phyloP scores from a whole-genome alignment of 306 rosid species.

The Ziziphus jujuba region DNA sequence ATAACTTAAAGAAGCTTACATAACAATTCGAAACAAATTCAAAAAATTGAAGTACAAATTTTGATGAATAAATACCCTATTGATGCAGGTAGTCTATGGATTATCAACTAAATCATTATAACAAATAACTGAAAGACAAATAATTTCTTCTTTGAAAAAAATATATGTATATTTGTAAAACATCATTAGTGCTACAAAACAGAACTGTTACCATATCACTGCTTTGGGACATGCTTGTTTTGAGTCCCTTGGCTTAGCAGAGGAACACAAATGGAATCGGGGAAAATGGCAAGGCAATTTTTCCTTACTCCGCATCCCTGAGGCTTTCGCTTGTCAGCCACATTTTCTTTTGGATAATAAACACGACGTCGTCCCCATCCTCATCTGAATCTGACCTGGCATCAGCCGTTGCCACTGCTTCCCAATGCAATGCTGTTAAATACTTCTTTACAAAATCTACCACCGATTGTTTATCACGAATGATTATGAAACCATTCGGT shows the following conservation, averaged over 20 bases:
- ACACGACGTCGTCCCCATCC: constrained; percentile 58
- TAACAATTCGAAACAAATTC: constrained; percentile 33
- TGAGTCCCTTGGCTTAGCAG: constrained; percentile 45
- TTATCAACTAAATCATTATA: constrained; percentile 38
- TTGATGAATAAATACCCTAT: constrained; percentile 30
- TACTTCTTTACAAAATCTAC: constrained; percentile 70
- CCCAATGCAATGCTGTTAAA: constrained; percentile 84
- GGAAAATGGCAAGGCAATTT: constrained; percentile 25
- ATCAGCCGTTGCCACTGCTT: constrained; percentile 59
- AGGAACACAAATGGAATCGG: constrained; percentile 22
- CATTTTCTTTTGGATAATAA: constrained; percentile 80
- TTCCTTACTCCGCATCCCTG: constrained; percentile 59
- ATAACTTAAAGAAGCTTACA: constrained; percentile 32
- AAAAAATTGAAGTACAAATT: constrained; percentile 13
- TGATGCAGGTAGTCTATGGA: constrained; percentile 35
- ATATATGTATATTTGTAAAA: constrained; percentile 17
- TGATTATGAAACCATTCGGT: constrained; percentile 78
- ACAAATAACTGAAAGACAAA: constrained; percentile 9
- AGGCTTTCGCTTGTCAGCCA: constrained; percentile 75
- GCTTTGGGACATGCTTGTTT: constrained; percentile 39
- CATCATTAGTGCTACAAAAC: constrained; percentile 48
- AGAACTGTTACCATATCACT: constrained; percentile 37
- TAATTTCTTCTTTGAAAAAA: constrained; percentile 20
- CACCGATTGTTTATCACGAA: constrained; percentile 65
- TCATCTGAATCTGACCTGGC: constrained; percentile 53